These are phyloP conservation scores for Vickermania ingenoplastis DNA, from an alignment of 208 protist genomes.

Conservation along the genomic window DNA sequence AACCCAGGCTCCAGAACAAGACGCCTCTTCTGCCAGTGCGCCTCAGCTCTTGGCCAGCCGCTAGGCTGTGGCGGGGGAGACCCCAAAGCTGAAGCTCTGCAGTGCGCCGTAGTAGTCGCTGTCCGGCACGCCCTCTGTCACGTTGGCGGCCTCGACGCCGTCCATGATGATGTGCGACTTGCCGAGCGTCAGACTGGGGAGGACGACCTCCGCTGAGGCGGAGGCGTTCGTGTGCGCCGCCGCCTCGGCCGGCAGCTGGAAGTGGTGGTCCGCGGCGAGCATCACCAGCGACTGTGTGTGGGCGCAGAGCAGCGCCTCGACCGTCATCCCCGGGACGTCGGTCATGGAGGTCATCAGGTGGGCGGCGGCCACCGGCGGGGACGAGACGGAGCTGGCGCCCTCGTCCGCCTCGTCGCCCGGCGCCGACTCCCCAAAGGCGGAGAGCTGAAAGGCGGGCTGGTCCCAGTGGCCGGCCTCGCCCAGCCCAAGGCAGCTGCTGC, in stretches of 20 bases:
- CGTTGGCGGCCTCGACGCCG: background rate
- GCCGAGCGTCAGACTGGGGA: background rate
- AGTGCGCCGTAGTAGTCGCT: background rate
- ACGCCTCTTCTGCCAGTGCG: background rate
- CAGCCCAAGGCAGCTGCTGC: too few species aligned
- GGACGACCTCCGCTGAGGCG: background rate
- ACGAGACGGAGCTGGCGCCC: background rate
- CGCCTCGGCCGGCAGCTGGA: background rate
- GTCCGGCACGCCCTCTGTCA: background rate
- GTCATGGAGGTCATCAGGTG: constrained; percentile 33
- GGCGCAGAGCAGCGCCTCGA: constrained; percentile 40
- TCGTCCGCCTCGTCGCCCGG: constrained; percentile 16
- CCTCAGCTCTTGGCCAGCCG: too few species aligned
- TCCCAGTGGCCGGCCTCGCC: background rate
- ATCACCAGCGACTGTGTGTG: constrained; percentile 44
- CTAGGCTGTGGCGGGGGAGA: too few species aligned
- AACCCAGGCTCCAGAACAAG: background rate
- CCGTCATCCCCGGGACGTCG: constrained; percentile 53
- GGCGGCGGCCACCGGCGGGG: constrained; percentile 2
- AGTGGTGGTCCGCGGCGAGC: constrained; percentile 5
- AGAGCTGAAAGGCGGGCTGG: background rate
- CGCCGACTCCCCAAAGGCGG: background rate
- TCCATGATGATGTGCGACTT: background rate
- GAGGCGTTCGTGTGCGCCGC: background rate
- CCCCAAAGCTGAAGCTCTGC: background rate